A percentile compares a stretch with the other conserved stretches of the same genome.
Conservation (phyloP, 176 grass and related monocot genomes). For the Carex cristatella region DNA sequence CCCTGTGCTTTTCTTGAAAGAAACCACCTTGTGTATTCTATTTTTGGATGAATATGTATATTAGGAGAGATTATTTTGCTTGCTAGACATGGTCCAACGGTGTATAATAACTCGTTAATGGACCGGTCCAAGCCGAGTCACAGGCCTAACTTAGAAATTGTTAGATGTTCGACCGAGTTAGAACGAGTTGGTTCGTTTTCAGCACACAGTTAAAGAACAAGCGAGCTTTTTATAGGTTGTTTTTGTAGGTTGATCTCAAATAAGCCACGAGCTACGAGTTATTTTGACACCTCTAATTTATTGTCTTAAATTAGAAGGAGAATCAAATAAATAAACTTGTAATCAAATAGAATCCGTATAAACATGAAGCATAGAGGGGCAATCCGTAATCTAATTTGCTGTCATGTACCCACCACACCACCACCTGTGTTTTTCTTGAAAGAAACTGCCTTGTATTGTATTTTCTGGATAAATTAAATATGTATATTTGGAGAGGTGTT, state of each 20-base stretch:
- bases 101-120: no score
- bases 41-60: not conserved
- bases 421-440: not conserved
- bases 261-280: no score
- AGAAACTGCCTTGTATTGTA: constrained; percentile 16
- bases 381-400: constrained; percentile 19
- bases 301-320: not conserved
- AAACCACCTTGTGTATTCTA: constrained; percentile 18
- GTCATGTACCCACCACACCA: constrained; percentile 17
- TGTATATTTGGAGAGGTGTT: not conserved
- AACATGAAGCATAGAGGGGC: not conserved
- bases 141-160: no score
- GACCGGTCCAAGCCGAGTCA: no score
- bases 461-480: not conserved
- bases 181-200: no score
- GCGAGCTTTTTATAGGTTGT: no score
- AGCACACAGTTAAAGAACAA: no score
- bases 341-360: not conserved
- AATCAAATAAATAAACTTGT: not conserved
- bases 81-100: not conserved
- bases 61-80: not conserved
- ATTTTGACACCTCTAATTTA: no score
- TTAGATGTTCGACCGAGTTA: no score
- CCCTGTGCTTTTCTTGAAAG: constrained; percentile 1
- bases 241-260: no score